Conservation (phyloP, 306 rosid genomes). For the Cicer chorassanicum region DNA sequence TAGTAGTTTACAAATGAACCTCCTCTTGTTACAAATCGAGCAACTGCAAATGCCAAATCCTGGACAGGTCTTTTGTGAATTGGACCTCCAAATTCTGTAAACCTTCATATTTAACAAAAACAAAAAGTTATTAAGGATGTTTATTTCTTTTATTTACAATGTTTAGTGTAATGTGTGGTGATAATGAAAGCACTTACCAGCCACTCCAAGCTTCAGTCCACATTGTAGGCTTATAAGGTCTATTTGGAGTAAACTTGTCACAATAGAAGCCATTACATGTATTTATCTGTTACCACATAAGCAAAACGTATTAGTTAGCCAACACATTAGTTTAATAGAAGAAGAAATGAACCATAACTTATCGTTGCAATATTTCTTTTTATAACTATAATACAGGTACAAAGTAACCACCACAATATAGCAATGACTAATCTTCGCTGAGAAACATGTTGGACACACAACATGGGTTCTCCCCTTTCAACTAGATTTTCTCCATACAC, state of each 20-base stretch:
- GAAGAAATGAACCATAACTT: constrained; percentile 2
- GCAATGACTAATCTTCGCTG: no score
- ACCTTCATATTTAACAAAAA: constrained; percentile 60
- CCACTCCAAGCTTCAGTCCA: constrained; percentile 99
- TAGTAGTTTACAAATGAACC: constrained; percentile 95
- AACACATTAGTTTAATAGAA: constrained; percentile 7
- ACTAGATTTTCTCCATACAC: no score
- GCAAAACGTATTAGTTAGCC: constrained; percentile 42
- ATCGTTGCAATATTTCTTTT: no score
- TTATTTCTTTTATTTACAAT: constrained; percentile 39
- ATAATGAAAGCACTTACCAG: constrained; percentile 60
- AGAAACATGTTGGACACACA: no score
- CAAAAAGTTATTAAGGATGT: constrained; percentile 18
- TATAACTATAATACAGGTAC: no score
- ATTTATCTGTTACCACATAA: constrained; percentile 70
- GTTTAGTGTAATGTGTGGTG: background rate
- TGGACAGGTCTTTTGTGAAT: constrained; percentile 86
- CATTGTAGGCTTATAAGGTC: constrained; percentile 88
- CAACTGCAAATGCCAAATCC: constrained; percentile 94
- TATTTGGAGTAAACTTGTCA: constrained; percentile 86
- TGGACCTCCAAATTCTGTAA: constrained; percentile 93
- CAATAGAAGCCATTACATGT: constrained; percentile 98
- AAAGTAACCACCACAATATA: no score
- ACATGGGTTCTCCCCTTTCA: no score
- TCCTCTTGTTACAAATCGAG: constrained; percentile 81